Base-by-base conservation (phyloP, 192 early-diverging fungal genomes). In the Gryganskiella cystojenkinii region DNA sequence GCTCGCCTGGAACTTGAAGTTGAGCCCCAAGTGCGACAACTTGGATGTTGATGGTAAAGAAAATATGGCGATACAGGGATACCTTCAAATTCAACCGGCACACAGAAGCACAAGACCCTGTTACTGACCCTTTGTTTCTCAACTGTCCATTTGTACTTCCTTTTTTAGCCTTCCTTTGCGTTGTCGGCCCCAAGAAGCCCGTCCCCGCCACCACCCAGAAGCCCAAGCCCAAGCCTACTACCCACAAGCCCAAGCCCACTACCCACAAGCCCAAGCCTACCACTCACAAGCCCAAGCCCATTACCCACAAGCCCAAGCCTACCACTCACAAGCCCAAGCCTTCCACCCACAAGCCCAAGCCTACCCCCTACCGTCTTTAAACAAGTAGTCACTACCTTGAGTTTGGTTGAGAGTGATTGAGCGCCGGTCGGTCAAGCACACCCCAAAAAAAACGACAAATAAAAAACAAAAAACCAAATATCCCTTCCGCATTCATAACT, bases 11-110 rank as follows among this genome's bases (percentile, higher is more conserved):
- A 76, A 76, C 65, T 2, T 27, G 7, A 76, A 56, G 64, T 56
- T 76, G 50, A 37, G 72, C 46, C 0, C 34, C 30, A 46, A 76
- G n/a, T 76, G 72, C 59, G 54, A 28, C 19, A 76, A 76, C 64
- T 62, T 76, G 72, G 72, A 76, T 50, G 59, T 65, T 19, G 65
- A 53, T n/a, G 25, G 24, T 56, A 56, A n/a, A 19, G n/a, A n/a
- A n/a, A n/a, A n/a, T n/a, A n/a, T n/a, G n/a, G n/a, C n/a, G n/a
- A n/a, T n/a, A n/a, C n/a, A n/a, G n/a, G n/a, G n/a, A n/a, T n/a
- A n/a, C n/a, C n/a, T n/a, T n/a, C n/a, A n/a, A n/a, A n/a, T n/a
- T n/a, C n/a, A n/a, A n/a, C n/a, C n/a, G n/a, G n/a, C n/a, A n/a
- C n/a, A n/a, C n/a, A n/a, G n/a, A n/a, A n/a, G n/a, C n/a, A n/a